Base-by-base conservation (phyloP, 805 yeast species). In the Torulaspora microellipsoides region DNA sequence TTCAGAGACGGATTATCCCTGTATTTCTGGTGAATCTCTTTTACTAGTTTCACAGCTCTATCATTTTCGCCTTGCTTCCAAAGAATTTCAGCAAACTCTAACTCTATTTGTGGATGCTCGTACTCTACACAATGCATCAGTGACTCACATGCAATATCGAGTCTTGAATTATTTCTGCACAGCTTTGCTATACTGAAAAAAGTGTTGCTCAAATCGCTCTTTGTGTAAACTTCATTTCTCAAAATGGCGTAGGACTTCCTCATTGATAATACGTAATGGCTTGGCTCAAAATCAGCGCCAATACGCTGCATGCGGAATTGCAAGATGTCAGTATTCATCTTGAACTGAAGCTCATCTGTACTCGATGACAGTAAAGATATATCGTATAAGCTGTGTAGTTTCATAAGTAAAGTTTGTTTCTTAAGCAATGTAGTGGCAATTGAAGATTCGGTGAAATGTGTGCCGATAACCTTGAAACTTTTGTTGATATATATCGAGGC, bases 21-120 rank as follows among this genome's bases (percentile, higher is more conserved):
- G 34, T 55, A 43, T 41, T 44, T 54, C 15, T 53, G 49, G 34
- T 61, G 51, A 4, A 63, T 63, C 38, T 63, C 68, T 34, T 57
- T 73, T 30, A 86, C 67, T 7, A 78, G 70, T 40, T 83, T 80
- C 34, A 91, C 72, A 0, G 98, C 98, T 52, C 88, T 83, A 17
- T 89, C 76, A 47, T 79, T 86, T 49, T 88, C 95, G 1, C 95
- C 96, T 58, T 85, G 87, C 3, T 80, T 83, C 97, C 98, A 91
- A 31, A 88, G 64, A 8, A 93, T 71, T 45, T 85, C 81, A 0
- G 96, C 83, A 61, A 84, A 83, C 59, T 89, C 95, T 31, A 84
- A 64, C 46, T 81, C 83, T 6, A 85, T 81, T 17, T 69, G 68
- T 6, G 64, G 57, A 25, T 69, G 65, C 1, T 56, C 51, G 33